These are phyloP conservation scores for Hebeloma cylindrosporum DNA, from an alignment of 768 basidiomycete genomes.

Conservation along the genomic window DNA sequence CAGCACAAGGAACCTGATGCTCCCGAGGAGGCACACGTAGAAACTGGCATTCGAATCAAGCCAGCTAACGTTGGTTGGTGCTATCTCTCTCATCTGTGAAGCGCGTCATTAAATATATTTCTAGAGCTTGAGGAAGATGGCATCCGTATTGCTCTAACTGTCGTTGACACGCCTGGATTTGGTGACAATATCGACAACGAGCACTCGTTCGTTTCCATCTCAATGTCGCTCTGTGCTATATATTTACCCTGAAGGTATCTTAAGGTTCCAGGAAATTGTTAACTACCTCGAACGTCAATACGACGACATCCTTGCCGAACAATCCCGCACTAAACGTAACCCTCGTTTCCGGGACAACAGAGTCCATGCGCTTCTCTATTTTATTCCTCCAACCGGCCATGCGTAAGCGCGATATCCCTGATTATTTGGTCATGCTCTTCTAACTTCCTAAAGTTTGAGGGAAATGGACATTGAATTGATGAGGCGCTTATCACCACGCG, in stretches of 20 bases:
- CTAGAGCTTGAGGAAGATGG: conserved; percentile 91
- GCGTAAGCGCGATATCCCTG: conserved; percentile 45
- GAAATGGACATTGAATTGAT: conserved; percentile 95
- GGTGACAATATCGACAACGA: conserved; percentile 91
- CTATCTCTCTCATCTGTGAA: not conserved
- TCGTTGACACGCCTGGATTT: conserved; percentile 93
- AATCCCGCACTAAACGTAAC: conserved; percentile 91
- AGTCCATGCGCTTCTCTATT: conserved; percentile 86
- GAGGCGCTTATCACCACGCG: conserved; percentile 83
- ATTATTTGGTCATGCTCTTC: not conserved
- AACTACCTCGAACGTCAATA: conserved; percentile 89
- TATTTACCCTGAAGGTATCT: conserved; percentile 2
- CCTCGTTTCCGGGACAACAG: conserved; percentile 89
- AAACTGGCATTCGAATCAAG: conserved; percentile 77
- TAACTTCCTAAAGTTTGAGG: conserved; percentile 49
- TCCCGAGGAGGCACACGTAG: conserved; percentile 74
- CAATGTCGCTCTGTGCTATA: conserved; percentile 6
- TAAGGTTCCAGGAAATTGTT: conserved; percentile 85
- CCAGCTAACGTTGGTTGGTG: conserved; percentile 75
- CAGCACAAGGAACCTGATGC: conserved; percentile 62
- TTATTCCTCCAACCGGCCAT: conserved; percentile 87
- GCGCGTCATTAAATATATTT: conserved; percentile 1
- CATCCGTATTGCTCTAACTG: conserved; percentile 83
- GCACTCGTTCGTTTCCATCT: conserved; percentile 56
- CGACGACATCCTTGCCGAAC: conserved; percentile 85